Conservation (phyloP, 2,329 filamentous ascomycete genomes). For the Monilinia vaccinii-corymbosi region DNA sequence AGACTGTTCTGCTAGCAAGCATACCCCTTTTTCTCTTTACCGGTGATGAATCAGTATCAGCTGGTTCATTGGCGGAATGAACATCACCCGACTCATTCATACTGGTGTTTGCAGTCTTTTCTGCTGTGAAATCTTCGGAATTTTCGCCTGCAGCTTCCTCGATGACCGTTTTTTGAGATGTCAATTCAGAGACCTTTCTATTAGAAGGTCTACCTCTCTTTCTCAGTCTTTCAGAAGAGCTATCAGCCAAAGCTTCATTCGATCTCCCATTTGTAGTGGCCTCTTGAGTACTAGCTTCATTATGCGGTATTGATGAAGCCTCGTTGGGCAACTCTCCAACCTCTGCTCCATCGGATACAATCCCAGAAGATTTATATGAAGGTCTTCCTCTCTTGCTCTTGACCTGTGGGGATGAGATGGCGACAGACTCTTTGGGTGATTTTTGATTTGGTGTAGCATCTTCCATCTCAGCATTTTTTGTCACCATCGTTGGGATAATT, state of each 20-base stretch:
- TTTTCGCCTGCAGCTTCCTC: not conserved
- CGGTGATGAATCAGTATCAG: not conserved
- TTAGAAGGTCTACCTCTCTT: not conserved
- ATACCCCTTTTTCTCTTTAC: not conserved
- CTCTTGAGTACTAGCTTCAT: not conserved
- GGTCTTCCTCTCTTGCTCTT: slow-evolving; percentile 1
- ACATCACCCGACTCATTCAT: not conserved
- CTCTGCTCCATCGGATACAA: not conserved
- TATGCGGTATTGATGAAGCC: not conserved
- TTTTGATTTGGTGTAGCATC: not conserved
- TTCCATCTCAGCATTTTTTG: not conserved
- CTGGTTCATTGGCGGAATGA: not conserved
- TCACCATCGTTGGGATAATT: not conserved
- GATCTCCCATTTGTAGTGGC: not conserved
- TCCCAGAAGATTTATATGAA: not conserved
- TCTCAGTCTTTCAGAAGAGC: not conserved
- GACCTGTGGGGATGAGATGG: not conserved
- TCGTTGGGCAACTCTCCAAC: not conserved
- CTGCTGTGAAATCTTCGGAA: too few species aligned
- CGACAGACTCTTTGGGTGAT: not conserved
- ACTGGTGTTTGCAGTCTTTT: not conserved
- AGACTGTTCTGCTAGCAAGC: not conserved
- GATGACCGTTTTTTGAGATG: not conserved
- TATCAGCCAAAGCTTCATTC: not conserved
- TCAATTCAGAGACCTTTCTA: not conserved